Evolutionary conservation across 75 land plant species (phyloP).

Genomic region (Pinus albicaulis): DNA sequence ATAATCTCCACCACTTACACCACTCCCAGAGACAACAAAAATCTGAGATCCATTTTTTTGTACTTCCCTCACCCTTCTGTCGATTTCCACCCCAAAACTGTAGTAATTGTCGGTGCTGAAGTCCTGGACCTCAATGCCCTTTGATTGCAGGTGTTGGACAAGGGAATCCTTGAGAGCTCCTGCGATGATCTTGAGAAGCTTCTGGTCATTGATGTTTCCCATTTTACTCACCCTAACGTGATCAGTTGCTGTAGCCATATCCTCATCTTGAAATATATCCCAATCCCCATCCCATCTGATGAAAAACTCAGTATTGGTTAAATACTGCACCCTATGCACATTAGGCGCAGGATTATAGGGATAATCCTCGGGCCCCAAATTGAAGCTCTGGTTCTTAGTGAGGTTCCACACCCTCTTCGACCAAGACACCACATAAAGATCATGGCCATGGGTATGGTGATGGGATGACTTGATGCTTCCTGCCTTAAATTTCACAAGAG

Average conservation of each 20-base stretch:
- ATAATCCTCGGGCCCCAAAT: slow-evolving; percentile 77
- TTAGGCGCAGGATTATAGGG: slow-evolving; percentile 84
- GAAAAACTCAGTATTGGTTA: slow-evolving; percentile 89
- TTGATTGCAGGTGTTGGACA: too few relatives aligned
- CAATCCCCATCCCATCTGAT: slow-evolving; percentile 92
- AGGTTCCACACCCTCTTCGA: slow-evolving; percentile 86
- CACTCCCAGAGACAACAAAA: too few relatives aligned
- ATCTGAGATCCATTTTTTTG: too few relatives aligned
- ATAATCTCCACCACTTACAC: too few relatives aligned
- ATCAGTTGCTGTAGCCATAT: slow-evolving; percentile 48
- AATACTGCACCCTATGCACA: slow-evolving; percentile 86
- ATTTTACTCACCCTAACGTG: slow-evolving; percentile 23
- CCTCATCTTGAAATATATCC: slow-evolving; percentile 91
- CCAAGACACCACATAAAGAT: slow-evolving; percentile 68
- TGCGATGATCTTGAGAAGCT: too few relatives aligned
- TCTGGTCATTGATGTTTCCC: too few relatives aligned
- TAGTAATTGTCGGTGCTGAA: too few relatives aligned
- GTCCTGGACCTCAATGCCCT: too few relatives aligned
- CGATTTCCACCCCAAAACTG: too few relatives aligned
- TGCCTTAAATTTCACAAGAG: slow-evolving; percentile 75
- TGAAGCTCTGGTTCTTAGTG: slow-evolving; percentile 51
- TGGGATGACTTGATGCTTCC: slow-evolving; percentile 96
- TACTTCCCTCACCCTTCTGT: too few relatives aligned
- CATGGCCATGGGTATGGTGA: slow-evolving; percentile 92
- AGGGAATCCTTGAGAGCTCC: too few relatives aligned